Conservation (phyloP, 2,329 filamentous ascomycete genomes). For the Alternaria triticina region DNA sequence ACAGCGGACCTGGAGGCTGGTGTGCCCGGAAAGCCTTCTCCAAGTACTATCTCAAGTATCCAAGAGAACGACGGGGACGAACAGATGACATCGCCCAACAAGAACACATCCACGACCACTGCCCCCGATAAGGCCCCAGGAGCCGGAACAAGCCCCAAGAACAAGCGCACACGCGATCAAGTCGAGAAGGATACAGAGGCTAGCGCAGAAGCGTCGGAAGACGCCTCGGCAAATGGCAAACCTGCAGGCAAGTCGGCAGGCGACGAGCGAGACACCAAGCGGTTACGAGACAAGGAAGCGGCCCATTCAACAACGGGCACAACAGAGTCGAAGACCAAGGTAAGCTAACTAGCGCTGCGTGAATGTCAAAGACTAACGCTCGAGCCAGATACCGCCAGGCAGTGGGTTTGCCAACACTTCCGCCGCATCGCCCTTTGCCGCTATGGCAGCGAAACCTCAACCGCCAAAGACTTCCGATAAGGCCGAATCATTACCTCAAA, state of each 20-base stretch:
- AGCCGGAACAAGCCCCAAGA: slow-evolving; percentile 53
- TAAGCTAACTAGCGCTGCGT: slow-evolving; percentile 11
- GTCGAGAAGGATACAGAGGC: slow-evolving; percentile 22
- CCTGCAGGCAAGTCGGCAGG: slow-evolving; percentile 18
- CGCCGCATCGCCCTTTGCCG: slow-evolving; percentile 56
- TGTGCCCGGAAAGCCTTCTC: slow-evolving; percentile 40
- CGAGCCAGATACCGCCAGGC: slow-evolving; percentile 38
- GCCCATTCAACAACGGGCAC: slow-evolving; percentile 21
- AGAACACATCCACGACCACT: slow-evolving; percentile 6
- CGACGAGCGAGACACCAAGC: slow-evolving; percentile 46
- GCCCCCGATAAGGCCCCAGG: slow-evolving; percentile 12
- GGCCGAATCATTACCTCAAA: slow-evolving; percentile 40
- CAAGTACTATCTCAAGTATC: slow-evolving; percentile 38
- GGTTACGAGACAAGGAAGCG: slow-evolving; percentile 43
- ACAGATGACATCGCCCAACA: slow-evolving; percentile 32
- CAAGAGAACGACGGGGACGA: slow-evolving; percentile 40
- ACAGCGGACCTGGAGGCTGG: slow-evolving; percentile 29
- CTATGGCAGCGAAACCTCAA: slow-evolving; percentile 48
- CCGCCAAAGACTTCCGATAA: slow-evolving; percentile 29
- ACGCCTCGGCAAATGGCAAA: slow-evolving; percentile 21
- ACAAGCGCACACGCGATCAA: slow-evolving; percentile 54
- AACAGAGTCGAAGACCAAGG: slow-evolving; percentile 32
- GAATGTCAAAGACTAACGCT: slow-evolving; percentile 13
- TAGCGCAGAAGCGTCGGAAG: slow-evolving; percentile 14
- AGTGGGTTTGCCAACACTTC: slow-evolving; percentile 56